Conservation (phyloP, 148 eudicot genomes). For the Pharnaceum exiguum region DNA sequence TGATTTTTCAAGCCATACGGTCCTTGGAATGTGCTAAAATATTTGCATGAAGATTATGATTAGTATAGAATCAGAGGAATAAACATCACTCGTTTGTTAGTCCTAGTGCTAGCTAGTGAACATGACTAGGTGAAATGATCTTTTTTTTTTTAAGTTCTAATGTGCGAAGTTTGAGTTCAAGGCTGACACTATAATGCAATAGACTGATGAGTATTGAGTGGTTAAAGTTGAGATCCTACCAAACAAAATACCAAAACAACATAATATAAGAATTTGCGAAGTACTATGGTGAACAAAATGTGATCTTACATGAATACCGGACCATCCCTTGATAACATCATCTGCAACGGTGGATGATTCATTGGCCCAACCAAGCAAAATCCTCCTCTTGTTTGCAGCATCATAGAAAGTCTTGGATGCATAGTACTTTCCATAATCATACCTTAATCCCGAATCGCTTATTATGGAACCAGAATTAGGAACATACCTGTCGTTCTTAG, state of each 20-base stretch:
- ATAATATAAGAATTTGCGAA: no score
- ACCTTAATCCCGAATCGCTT: constrained; percentile 31
- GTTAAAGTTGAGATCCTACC: no score
- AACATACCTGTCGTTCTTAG: constrained; percentile 25
- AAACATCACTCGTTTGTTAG: no score
- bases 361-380: constrained; percentile 67
- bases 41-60: not conserved
- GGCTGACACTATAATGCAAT: no score
- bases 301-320: constrained; percentile 63
- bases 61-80: not conserved
- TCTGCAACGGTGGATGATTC: constrained; percentile 27
- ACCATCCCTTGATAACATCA: constrained; percentile 53
- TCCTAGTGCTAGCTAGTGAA: no score
- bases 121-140: no score
- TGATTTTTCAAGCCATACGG: constrained; percentile 37
- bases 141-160: no score
- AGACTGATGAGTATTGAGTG: no score
- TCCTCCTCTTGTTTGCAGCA: constrained; percentile 34
- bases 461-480: constrained; percentile 39
- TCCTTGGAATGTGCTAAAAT: constrained; percentile 53
- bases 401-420: constrained; percentile 81
- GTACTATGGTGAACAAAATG: no score
- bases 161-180: no score
- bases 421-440: constrained; percentile 67
- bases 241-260: no score